Evolutionary conservation across 1,284 basidiomycete species (phyloP).

Genomic region (Leccinum colubrinum): DNA sequence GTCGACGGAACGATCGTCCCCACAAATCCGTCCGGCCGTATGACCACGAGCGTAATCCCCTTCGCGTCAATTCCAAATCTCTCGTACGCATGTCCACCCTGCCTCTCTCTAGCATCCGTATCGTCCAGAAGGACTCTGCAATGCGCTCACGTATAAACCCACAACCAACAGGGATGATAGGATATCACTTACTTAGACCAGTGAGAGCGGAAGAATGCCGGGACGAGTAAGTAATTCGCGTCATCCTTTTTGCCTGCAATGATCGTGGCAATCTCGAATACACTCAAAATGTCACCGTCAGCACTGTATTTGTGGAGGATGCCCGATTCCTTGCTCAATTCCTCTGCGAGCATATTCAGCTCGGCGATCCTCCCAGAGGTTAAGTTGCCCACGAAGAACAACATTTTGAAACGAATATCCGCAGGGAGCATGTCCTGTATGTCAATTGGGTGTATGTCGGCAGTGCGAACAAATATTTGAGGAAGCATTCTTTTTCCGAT

Average conservation of each 20-base stretch:
- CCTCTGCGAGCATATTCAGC: conserved; percentile 44
- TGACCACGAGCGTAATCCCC: conserved; percentile 1
- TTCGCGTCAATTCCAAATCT: neutral
- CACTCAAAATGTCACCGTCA: conserved; percentile 22
- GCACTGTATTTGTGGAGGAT: conserved; percentile 38
- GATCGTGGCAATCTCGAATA: conserved; percentile 58
- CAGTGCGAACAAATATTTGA: conserved; percentile 58
- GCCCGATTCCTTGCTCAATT: conserved; percentile 37
- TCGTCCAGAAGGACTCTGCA: conserved; percentile 12
- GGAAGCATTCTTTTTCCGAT: conserved; percentile 63
- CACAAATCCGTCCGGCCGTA: conserved; percentile 16
- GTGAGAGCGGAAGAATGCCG: conserved; percentile 51
- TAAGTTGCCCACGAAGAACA: conserved; percentile 65
- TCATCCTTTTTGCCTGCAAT: conserved; percentile 44
- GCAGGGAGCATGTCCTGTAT: conserved; percentile 69
- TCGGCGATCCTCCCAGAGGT: conserved; percentile 39
- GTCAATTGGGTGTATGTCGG: conserved; percentile 61
- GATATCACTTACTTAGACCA: conserved; percentile 52
- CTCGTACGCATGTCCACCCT: neutral
- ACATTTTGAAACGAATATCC: conserved; percentile 68
- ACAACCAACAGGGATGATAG: neutral
- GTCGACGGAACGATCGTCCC: conserved; percentile 9
- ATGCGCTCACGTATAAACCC: neutral
- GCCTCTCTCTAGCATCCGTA: neutral
- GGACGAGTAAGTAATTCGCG: conserved; percentile 50